Base-by-base conservation (phyloP, 768 basidiomycete species). In the Trametes cingulata region DNA sequence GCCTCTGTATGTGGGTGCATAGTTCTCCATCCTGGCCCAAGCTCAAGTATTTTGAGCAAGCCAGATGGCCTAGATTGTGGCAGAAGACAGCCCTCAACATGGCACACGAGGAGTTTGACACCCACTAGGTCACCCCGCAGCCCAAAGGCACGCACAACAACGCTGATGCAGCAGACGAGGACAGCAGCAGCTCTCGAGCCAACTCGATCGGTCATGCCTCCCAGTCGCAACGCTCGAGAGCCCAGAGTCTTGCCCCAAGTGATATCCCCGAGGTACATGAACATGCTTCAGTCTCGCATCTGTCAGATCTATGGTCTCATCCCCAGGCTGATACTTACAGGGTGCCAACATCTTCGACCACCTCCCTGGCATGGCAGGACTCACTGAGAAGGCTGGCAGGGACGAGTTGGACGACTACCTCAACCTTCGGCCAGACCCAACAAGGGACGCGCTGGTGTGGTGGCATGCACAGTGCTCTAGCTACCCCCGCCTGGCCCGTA, bases 381-480 rank as follows among this genome's bases (percentile, higher is more conserved):
- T 60, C 29, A 45, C 25, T 8, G 24, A 54, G 8, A 68, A 71
- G 10, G n/a, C 63, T 4, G 46, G 46, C 37, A n/a, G n/a, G n/a
- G 68, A 65, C 24, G 71, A 78, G 40, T 67, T 77, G 14, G 67
- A 68, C 27, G 48, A 53, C 2, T 75, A 74, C 58, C 71, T 75
- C 12, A 60, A 51, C 20, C 64, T 67, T 3, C 67, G 68, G 17
- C 49, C 66, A 25, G 71, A 75, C 41, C 19, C 61, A 35, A 67
- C 70, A 15, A 50, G 33, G 3, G 62, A 76, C 39, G 49, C 64
- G 1, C 54, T 76, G 45, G 15, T 14, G 13, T 77, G 73, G 75
- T 76, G 76, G 76, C 25, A 36, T 14, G 63, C 69, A 8, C 48
- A 52, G 2, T 49, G 52, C 25, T 4, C 43, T 3, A 62, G 62